Evolutionary conservation across 768 basidiomycete species (phyloP).

Genomic region (Agaricus subrufescens): DNA sequence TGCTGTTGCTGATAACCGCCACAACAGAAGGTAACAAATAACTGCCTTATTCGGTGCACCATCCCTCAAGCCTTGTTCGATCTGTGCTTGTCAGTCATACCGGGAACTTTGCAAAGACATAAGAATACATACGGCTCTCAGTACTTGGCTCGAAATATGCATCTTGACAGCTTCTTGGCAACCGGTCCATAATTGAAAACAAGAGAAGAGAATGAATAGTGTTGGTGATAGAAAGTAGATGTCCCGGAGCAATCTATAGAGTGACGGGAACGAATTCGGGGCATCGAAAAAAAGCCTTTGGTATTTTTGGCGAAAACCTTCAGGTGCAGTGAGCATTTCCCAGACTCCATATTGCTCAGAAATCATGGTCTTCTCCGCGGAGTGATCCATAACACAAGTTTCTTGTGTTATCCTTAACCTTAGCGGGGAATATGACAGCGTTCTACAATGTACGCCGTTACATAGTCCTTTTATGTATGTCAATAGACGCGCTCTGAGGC

Average conservation of each 20-base stretch:
- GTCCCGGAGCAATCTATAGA: slow-evolving; percentile 15
- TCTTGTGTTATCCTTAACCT: too few relatives aligned
- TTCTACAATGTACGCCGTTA: too few relatives aligned
- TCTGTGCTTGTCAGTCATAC: neutral
- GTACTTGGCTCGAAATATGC: slow-evolving; percentile 3
- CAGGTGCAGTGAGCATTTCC: neutral
- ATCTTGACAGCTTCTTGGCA: neutral
- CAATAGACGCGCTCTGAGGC: too few relatives aligned
- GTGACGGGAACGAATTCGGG: slow-evolving; percentile 7
- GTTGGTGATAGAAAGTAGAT: slow-evolving; percentile 15
- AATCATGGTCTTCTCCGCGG: neutral
- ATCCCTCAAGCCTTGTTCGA: neutral
- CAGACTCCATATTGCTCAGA: neutral
- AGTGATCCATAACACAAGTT: neutral
- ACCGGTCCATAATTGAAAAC: slow-evolving; percentile 9
- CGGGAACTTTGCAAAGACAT: neutral
- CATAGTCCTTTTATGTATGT: too few relatives aligned
- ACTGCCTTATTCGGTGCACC: neutral
- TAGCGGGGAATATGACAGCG: neutral
- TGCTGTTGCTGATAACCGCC: neutral
- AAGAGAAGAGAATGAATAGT: slow-evolving; percentile 14
- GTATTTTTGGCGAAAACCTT: neutral
- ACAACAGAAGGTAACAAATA: neutral
- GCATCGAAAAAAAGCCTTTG: neutral
- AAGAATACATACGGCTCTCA: neutral